Base-by-base conservation (phyloP, 1,284 basidiomycete species). In the Fomitopsis pinicola region DNA sequence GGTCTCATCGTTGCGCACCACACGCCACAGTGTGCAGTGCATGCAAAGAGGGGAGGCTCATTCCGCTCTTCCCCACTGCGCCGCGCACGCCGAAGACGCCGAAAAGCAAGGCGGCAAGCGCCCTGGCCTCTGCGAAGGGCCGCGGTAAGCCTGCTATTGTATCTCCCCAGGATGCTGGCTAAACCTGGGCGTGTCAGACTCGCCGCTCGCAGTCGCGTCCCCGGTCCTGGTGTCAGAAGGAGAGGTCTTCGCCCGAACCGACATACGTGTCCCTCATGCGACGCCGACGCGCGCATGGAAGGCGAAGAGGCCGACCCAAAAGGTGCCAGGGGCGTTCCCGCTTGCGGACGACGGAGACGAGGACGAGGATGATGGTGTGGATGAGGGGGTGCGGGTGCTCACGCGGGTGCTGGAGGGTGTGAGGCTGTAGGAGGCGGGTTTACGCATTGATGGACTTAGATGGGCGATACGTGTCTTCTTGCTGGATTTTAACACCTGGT, bases 31-130 rank as follows among this genome's bases (percentile, higher is more conserved):
- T 78, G 19, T 83, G 82, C 63, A 81, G 81, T 17, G 73, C 68
- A 0, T 84, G 82, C 68, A 82, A 79, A 68, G 77, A 71, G 46
- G 88, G 88, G 8, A 80, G 72, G 57, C 78, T 91, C 3, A 68
- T 80, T 12, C 83, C 88, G 12, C 72, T 84, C 28, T 89, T 89
- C 71, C 59, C 74, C 64, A 66, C 72, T 63, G 60, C 61, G 26
- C 62, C 62, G 2, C 73, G 71, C 9, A 66, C 67, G 12, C 70
- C 69, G n/a, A 72, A 66, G 65, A 78, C 75, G 30, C 77, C 78
- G 6, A 81, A 79, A 67, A 71, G 72, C n/a, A 67, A 67, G 56
- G 65, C 69, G 17, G 64, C 63, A 40, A 78, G 82, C 67, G 77
- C 76, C 50, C 76, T 81, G 73, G 82, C 81, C 8, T 73, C 80